These are phyloP conservation scores for Erythrophleum ivorense DNA, from an alignment of 331 rosid species.

Conservation along the genomic window DNA sequence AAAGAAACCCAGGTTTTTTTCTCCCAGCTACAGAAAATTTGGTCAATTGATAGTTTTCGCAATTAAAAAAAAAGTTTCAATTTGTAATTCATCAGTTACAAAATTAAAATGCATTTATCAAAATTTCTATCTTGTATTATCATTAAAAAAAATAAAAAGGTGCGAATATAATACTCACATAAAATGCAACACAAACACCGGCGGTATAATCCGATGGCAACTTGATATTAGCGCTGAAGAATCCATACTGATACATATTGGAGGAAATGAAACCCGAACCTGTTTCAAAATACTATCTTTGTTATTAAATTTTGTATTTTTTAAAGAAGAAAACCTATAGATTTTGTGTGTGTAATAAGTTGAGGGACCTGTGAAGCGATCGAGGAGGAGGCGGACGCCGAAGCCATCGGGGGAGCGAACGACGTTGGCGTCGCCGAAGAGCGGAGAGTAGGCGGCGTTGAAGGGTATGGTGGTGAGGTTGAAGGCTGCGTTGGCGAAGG, in stretches of 20 bases:
- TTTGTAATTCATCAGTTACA: background rate
- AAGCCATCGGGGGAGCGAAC: constrained; percentile 78
- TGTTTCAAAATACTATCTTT: constrained; percentile 16
- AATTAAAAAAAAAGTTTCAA: background rate
- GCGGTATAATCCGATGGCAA: constrained; percentile 89
- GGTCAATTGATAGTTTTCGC: too few species aligned
- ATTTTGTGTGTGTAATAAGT: too few species aligned
- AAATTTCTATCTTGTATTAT: too few species aligned
- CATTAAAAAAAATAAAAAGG: too few species aligned
- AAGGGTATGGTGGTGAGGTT: constrained; percentile 72
- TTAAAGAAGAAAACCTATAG: background rate
- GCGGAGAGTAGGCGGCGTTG: constrained; percentile 66
- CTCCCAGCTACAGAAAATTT: too few species aligned
- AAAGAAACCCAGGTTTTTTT: too few species aligned
- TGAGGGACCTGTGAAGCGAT: constrained; percentile 75
- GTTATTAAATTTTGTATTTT: background rate
- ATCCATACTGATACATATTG: constrained; percentile 76
- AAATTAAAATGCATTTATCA: too few species aligned
- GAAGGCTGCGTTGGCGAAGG: constrained; percentile 54
- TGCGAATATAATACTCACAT: constrained; percentile 51
- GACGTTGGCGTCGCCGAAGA: constrained; percentile 81
- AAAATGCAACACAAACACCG: constrained; percentile 86
- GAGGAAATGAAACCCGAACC: constrained; percentile 96
- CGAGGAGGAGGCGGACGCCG: constrained; percentile 85
- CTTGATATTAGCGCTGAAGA: constrained; percentile 92